phyloP scores from a whole-genome alignment of 371 early-diverging fungal species.

The Mucor indicus region DNA sequence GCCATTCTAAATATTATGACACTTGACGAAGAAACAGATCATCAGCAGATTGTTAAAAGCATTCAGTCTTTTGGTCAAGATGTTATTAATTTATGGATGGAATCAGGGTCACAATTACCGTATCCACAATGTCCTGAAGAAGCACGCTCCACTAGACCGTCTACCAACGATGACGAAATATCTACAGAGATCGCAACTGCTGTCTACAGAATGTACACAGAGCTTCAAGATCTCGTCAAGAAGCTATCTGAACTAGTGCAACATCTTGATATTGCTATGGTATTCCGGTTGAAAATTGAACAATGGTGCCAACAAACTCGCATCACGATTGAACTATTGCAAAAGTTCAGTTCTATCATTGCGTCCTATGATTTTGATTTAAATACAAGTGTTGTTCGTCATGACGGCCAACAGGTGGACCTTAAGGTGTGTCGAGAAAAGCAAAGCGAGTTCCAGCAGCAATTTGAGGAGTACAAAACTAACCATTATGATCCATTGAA shows the following conservation, averaged over 20 bases:
- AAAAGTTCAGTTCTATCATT: not conserved
- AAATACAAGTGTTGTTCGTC: not conserved
- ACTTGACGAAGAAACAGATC: not conserved
- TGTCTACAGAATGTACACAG: slow-evolving; percentile 20
- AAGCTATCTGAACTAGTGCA: slow-evolving; percentile 12
- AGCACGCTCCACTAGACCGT: slow-evolving; percentile 26
- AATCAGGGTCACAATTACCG: slow-evolving; percentile 15
- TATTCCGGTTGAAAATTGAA: slow-evolving; percentile 1
- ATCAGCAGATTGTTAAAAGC: not conserved
- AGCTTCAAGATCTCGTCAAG: slow-evolving; percentile 20
- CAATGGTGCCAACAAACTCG: slow-evolving; percentile 7
- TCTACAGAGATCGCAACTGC: slow-evolving; percentile 17
- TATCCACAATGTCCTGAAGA: slow-evolving; percentile 32
- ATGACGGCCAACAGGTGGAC: too few species aligned
- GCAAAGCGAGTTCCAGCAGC: too few species aligned
- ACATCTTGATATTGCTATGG: not conserved
- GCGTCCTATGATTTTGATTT: slow-evolving; percentile 4
- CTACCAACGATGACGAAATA: slow-evolving; percentile 30
- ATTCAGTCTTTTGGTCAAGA: slow-evolving; percentile 12
- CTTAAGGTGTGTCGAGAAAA: too few species aligned
- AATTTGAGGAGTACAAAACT: too few species aligned
- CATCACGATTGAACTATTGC: not conserved
- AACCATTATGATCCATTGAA: too few species aligned
- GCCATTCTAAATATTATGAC: slow-evolving; percentile 7
- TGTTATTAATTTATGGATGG: slow-evolving; percentile 14